Evolutionary conservation across 2,329 filamentous ascomycete species (phyloP).

Genomic region (Lachnellula subtilissima): DNA sequence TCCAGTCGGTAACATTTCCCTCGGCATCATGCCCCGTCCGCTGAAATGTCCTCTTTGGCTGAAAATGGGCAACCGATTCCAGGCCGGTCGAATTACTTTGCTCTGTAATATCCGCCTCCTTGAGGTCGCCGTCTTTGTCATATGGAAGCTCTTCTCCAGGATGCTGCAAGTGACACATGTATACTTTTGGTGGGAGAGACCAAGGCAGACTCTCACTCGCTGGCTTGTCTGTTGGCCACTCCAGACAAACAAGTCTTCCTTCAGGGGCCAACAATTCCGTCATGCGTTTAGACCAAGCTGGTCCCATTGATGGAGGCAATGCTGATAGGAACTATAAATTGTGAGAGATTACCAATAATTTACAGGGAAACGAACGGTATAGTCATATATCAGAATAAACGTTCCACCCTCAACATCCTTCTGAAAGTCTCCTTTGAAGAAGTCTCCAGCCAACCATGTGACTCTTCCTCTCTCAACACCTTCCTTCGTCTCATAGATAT

Average conservation of each 20-base stretch:
- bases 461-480: slow-evolving; percentile 45
- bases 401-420: slow-evolving; percentile 36
- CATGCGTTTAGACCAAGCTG: slow-evolving; percentile 51
- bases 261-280: slow-evolving; percentile 43
- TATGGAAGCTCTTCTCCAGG: slow-evolving; percentile 67
- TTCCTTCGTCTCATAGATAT: slow-evolving; percentile 40
- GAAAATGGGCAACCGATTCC: slow-evolving; percentile 44
- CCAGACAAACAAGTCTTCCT: slow-evolving; percentile 60
- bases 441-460: slow-evolving; percentile 58
- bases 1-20: slow-evolving; percentile 46
- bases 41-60: slow-evolving; percentile 46
- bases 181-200: slow-evolving; percentile 63
- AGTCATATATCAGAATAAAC: slow-evolving; percentile 65
- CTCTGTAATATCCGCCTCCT: slow-evolving; percentile 41
- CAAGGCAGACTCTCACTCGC: slow-evolving; percentile 65
- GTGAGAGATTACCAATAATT: slow-evolving; percentile 1
- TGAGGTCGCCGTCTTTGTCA: slow-evolving; percentile 47
- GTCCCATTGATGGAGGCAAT: slow-evolving; percentile 48
- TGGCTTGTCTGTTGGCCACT: slow-evolving; percentile 72
- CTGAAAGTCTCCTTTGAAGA: slow-evolving; percentile 59
- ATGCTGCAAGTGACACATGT: slow-evolving; percentile 63
- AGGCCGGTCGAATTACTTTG: slow-evolving; percentile 35
- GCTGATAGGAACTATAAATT: slow-evolving; percentile 55
- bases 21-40: slow-evolving; percentile 40
- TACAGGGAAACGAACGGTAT: slow-evolving; percentile 44